Percentiles rank a stretch among this genome's conserved stretches.
Evolutionary conservation across 164 flowering plant genomes (phyloP).

Genomic region (Amborella trichopoda): DNA sequence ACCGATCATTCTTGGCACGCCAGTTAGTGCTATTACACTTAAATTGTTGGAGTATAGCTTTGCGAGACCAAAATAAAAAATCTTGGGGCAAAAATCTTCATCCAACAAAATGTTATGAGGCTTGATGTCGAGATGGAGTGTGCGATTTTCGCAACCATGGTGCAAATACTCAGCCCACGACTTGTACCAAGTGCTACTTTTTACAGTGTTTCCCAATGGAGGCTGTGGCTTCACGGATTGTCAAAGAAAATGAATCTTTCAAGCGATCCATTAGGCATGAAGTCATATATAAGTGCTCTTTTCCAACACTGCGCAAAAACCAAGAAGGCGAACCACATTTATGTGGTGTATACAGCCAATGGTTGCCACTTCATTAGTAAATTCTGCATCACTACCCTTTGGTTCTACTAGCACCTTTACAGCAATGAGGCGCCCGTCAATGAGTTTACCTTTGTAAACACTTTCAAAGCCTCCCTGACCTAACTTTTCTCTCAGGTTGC

Average conservation of each 20-base stretch:
- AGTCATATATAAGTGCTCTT: slow-evolving; percentile 8
- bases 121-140: slow-evolving; percentile 10
- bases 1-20: slow-evolving; percentile 1
- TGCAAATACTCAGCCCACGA: slow-evolving; percentile 2
- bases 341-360: no score
- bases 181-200: background rate
- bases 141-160: slow-evolving; percentile 2
- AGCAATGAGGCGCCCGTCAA: no score
- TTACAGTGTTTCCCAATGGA: background rate
- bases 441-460: no score
- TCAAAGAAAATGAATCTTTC: slow-evolving; percentile 3
- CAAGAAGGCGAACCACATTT: no score
- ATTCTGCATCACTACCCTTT: no score
- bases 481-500: no score
- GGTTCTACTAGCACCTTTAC: no score
- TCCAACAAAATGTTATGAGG: slow-evolving; percentile 6
- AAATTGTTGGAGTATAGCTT: background rate
- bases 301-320: background rate
- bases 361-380: no score
- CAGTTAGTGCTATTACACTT: background rate
- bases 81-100: slow-evolving; percentile 3
- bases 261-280: slow-evolving; percentile 7
- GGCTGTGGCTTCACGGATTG: no score
- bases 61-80: slow-evolving; percentile 6
- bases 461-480: no score